Evolutionary conservation across 2,329 filamentous ascomycete species (phyloP).

Genomic region (Phyllosticta ampelicida): DNA sequence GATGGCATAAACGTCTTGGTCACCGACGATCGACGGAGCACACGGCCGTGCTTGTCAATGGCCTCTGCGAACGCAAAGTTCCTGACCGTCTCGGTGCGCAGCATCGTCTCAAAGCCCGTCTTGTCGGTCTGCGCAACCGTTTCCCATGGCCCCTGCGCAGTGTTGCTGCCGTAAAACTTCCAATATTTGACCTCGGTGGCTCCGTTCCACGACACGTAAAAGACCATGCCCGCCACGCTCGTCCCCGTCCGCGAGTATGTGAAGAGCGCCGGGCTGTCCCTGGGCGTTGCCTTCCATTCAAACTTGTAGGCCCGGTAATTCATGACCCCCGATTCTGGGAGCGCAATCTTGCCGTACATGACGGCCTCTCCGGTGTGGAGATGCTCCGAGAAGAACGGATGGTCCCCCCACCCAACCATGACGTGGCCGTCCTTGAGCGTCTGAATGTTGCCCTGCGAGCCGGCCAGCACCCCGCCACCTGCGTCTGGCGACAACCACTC

Average conservation of each 20-base stretch:
- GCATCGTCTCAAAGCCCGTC: constrained; percentile 34
- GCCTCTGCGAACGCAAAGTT: constrained; percentile 12
- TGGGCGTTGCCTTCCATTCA: constrained; percentile 37
- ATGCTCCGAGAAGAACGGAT: constrained; percentile 34
- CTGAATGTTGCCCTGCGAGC: constrained; percentile 45
- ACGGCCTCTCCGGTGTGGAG: constrained; percentile 38
- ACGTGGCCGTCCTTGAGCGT: constrained; percentile 43
- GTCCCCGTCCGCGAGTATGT: constrained; percentile 12
- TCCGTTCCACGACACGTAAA: constrained; percentile 47
- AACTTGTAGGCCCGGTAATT: constrained; percentile 47
- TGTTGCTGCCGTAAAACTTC: constrained; percentile 38
- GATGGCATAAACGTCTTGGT: constrained; percentile 28
- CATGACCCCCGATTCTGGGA: constrained; percentile 27
- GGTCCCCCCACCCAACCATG: constrained; percentile 47
- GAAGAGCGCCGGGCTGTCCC: constrained; percentile 10
- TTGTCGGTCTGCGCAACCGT: constrained; percentile 30
- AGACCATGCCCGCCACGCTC: constrained; percentile 23
- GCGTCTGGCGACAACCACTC: constrained; percentile 39
- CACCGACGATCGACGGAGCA: constrained; percentile 22
- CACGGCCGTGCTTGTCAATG: constrained; percentile 11
- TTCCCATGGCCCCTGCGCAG: constrained; percentile 24
- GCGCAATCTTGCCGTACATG: constrained; percentile 42
- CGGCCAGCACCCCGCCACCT: constrained; percentile 34
- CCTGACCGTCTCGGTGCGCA: constrained; percentile 9
- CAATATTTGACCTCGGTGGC: constrained; percentile 37